A percentile compares a stretch with the other conserved stretches of the same genome.
Conservation (phyloP, 2,329 filamentous ascomycete genomes). For the Hirsutella rhossiliensis region DNA sequence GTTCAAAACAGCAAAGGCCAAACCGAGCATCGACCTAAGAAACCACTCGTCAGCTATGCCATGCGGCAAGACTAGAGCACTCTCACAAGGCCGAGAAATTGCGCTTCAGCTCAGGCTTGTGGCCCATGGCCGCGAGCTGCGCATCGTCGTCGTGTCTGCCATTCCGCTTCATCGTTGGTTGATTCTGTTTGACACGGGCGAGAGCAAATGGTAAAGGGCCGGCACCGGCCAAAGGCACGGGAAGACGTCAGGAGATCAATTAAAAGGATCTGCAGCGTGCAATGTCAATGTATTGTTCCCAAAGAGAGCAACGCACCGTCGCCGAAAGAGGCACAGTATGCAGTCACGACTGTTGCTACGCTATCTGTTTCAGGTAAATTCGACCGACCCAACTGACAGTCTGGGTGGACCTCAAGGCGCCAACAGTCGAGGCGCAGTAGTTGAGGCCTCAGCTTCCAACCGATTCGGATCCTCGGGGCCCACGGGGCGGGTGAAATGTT, state of each 20-base stretch:
- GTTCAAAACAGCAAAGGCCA: slow-evolving; percentile 34
- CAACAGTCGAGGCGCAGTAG: not conserved
- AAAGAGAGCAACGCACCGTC: no score
- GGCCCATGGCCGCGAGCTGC: slow-evolving; percentile 13
- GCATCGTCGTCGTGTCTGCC: slow-evolving; percentile 10
- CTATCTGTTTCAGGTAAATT: not conserved
- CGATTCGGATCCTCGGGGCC: no score
- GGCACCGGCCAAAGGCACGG: no score
- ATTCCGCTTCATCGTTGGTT: slow-evolving; percentile 7
- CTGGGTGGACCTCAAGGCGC: not conserved
- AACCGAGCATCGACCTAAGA: slow-evolving; percentile 24
- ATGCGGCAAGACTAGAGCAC: not conserved
- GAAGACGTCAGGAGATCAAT: no score
- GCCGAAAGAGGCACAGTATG: not conserved
- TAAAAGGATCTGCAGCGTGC: no score
- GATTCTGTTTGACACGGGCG: not conserved
- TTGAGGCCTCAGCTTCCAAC: not conserved
- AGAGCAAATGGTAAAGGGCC: not conserved
- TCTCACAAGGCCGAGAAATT: slow-evolving; percentile 13
- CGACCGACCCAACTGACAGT: not conserved
- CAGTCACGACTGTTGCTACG: not conserved
- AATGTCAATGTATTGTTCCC: no score
- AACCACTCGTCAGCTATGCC: not conserved
- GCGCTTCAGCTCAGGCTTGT: slow-evolving; percentile 12
- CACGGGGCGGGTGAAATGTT: no score